Evolutionary conservation across 1,284 basidiomycete genomes (phyloP).

Genomic region (Somion occarium): DNA sequence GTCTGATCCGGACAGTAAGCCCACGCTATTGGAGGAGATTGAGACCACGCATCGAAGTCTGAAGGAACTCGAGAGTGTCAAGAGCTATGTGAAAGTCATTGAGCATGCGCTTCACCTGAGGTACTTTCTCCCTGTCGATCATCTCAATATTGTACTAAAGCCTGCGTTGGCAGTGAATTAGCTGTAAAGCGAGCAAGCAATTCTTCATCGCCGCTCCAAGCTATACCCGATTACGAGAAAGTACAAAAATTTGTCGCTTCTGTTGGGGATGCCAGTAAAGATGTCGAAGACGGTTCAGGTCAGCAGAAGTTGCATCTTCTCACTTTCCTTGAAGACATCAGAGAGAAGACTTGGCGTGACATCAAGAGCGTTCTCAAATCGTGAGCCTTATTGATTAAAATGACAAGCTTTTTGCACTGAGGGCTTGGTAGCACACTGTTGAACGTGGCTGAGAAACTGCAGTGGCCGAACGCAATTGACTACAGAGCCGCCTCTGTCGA

Average conservation of each 20-base stretch:
- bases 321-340: conserved; percentile 51
- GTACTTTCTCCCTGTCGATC: conserved; percentile 38
- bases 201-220: conserved; percentile 31
- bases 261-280: conserved; percentile 37
- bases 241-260: conserved; percentile 57
- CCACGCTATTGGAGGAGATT: conserved; percentile 76
- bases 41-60: conserved; percentile 70
- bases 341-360: conserved; percentile 68
- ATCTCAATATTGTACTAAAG: neutral
- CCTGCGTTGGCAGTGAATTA: conserved; percentile 41
- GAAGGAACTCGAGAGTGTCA: conserved; percentile 70
- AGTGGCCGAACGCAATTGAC: conserved; percentile 78
- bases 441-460: conserved; percentile 61
- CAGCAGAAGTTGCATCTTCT: conserved; percentile 50
- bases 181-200: conserved; percentile 44
- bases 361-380: conserved; percentile 62
- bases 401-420: neutral
- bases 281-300: conserved; percentile 42
- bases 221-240: conserved; percentile 53
- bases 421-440: conserved; percentile 51
- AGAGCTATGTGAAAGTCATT: conserved; percentile 72
- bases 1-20: conserved; percentile 38
- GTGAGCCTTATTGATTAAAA: conserved; percentile 42
- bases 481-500: conserved; percentile 47
- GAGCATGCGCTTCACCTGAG: conserved; percentile 69